Base-by-base conservation (phyloP, 106 monocot genomes). In the Ottelia alismoides region DNA sequence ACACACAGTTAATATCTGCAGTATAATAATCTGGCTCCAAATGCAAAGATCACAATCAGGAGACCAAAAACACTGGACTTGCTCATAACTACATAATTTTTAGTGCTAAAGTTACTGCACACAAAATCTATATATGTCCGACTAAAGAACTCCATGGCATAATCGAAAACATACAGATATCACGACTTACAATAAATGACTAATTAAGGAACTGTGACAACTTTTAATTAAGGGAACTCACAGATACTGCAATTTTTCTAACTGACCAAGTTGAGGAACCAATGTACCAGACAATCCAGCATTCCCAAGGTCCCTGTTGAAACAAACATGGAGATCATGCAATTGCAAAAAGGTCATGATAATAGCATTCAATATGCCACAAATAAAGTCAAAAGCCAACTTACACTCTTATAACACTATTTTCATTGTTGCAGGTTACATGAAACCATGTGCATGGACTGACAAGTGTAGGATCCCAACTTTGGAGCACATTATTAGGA, bases 391-490 rank as follows among this genome's bases (percentile, higher is more conserved):
- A n/a, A n/a, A n/a, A n/a, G n/a, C n/a, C n/a, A 25, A 64, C 83
- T 73, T 81, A 86, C 86, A 86, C 74, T 77, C 86, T 70, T 49
- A 74, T 81, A 29, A 86, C 86, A 60, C 65, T 74, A 58, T 86
- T 81, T 19, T 81, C 77, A 56, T 14, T 52, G 50, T 78, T 72
- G 68, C 86, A 86, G 57, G 86, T 81, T 23, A 86, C 77, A 54
- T 86, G 86, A 52, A 86, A 86, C 86, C 86, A 86, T 35, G 86
- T 86, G 59, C 86, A 86, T 51, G 86, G 86, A 81, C 74, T 86
- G 20, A 81, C 80, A 28, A 86, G 63, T 9, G 81, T 81, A 11
- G 74, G 68, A 74, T 86, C 86, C 86, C 86, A 86, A 61, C 86
- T 86, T 52, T 86, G 86, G 35, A 86, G 68, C 3, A 81, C 86